Conservation (phyloP, 2,329 filamentous ascomycete species). For the Penicillium polonicum region DNA sequence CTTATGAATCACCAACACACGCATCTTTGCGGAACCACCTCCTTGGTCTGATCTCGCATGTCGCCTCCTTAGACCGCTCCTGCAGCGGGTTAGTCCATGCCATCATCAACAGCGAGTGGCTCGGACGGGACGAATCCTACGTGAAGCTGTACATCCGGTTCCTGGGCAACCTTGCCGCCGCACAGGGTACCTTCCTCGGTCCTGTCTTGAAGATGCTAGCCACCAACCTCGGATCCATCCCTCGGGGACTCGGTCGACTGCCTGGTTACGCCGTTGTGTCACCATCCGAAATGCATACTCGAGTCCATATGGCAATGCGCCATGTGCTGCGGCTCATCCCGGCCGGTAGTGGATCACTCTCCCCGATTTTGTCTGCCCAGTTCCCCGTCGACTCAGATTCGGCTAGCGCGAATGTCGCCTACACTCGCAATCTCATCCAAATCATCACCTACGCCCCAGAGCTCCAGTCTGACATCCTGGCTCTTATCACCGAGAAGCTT, state of each 20-base stretch:
- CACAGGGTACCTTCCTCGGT: slow-evolving; percentile 74
- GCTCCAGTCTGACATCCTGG: slow-evolving; percentile 75
- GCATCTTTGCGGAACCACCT: slow-evolving; percentile 58
- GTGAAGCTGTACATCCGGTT: slow-evolving; percentile 57
- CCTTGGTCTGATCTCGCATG: slow-evolving; percentile 57
- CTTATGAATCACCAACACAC: slow-evolving; percentile 51
- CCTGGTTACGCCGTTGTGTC: slow-evolving; percentile 58
- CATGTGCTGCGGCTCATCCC: slow-evolving; percentile 80
- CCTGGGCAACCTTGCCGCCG: slow-evolving; percentile 67
- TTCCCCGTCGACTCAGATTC: slow-evolving; percentile 78
- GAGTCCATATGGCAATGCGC: slow-evolving; percentile 73
- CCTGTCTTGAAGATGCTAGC: slow-evolving; percentile 78
- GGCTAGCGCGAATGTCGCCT: slow-evolving; percentile 78
- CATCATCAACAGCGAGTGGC: slow-evolving; percentile 59
- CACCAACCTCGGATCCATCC: slow-evolving; percentile 67
- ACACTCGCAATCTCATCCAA: slow-evolving; percentile 78
- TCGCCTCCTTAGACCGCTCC: slow-evolving; percentile 55
- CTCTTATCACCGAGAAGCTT: slow-evolving; percentile 78
- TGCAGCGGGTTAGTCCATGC: slow-evolving; percentile 60
- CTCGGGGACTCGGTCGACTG: slow-evolving; percentile 53
- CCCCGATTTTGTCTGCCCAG: slow-evolving; percentile 62
- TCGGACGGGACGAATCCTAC: slow-evolving; percentile 61
- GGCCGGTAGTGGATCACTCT: slow-evolving; percentile 69
- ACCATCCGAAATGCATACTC: slow-evolving; percentile 64
- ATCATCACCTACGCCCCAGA: slow-evolving; percentile 76